phyloP scores from a whole-genome alignment of 2,329 filamentous ascomycete genomes.

The Drechslerella stenobrocha region DNA sequence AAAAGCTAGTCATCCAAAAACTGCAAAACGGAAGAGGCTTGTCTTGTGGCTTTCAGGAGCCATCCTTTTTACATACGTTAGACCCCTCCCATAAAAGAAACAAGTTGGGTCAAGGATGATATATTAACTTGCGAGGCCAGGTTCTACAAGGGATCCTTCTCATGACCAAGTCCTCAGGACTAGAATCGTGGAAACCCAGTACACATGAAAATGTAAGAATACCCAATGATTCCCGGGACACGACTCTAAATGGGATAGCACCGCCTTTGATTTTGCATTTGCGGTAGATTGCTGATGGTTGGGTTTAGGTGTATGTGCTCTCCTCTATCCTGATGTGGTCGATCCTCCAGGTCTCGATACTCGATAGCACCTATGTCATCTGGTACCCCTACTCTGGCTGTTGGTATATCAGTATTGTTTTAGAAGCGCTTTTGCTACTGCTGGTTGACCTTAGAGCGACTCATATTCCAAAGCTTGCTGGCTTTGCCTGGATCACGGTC shows the following conservation, averaged over 20 bases:
- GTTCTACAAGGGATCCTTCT: slow-evolving; percentile 27
- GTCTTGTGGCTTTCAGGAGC: slow-evolving; percentile 56
- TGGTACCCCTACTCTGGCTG: slow-evolving; percentile 69
- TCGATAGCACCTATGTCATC: slow-evolving; percentile 60
- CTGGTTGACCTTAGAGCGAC: slow-evolving; percentile 54
- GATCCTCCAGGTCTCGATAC: slow-evolving; percentile 63
- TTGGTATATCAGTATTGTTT: slow-evolving; percentile 64
- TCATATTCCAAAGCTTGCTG: slow-evolving; percentile 26
- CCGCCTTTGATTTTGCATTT: background rate
- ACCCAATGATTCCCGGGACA: background rate
- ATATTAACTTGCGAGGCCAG: background rate
- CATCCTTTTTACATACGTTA: slow-evolving; percentile 57
- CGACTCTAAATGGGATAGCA: background rate
- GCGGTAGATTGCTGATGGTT: slow-evolving; percentile 47
- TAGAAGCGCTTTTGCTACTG: slow-evolving; percentile 61
- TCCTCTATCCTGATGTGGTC: slow-evolving; percentile 68
- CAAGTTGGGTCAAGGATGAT: background rate
- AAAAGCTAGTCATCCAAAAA: slow-evolving; percentile 57
- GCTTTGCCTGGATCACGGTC: slow-evolving; percentile 42
- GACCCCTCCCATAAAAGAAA: slow-evolving; percentile 34
- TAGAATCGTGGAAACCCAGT: slow-evolving; percentile 1
- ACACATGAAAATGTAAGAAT: slow-evolving; percentile 43
- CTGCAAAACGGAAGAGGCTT: slow-evolving; percentile 57
- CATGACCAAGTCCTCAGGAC: slow-evolving; percentile 5
- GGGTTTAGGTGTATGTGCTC: slow-evolving; percentile 62